A percentile compares a stretch with the other conserved stretches of the same genome.
These are phyloP conservation scores for Escovopsis weberi DNA, from an alignment of 2,329 filamentous ascomycete genomes.

Conservation along the genomic window DNA sequence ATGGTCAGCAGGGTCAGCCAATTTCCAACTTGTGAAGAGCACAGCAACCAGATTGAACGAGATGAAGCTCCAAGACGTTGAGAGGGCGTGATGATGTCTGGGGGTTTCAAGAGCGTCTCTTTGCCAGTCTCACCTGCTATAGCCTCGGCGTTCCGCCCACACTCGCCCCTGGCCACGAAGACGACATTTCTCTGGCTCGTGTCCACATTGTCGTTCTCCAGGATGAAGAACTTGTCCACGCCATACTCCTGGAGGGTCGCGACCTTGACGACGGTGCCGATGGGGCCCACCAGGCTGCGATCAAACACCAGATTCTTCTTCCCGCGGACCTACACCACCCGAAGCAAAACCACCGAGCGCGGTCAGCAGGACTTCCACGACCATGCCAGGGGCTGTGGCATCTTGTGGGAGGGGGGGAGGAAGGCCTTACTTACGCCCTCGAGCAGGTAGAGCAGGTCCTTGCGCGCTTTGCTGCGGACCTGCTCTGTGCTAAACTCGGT, in stretches of 20 bases:
- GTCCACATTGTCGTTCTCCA: conserved; percentile 92
- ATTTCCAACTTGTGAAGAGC: conserved; percentile 5
- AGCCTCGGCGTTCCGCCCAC: conserved; percentile 63
- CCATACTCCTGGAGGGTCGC: conserved; percentile 93
- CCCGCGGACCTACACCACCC: conserved; percentile 60
- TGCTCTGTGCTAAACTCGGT: conserved; percentile 59
- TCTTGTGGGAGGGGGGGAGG: conserved; percentile 7
- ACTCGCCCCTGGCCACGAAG: conserved; percentile 85
- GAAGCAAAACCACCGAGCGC: background rate
- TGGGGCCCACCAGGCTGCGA: conserved; percentile 72
- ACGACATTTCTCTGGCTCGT: conserved; percentile 89
- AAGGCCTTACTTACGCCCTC: conserved; percentile 66
- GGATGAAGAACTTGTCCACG: conserved; percentile 91
- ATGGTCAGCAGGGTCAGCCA: conserved; percentile 13
- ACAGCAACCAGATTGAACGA: background rate
- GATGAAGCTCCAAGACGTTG: background rate
- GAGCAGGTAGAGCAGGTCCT: conserved; percentile 78
- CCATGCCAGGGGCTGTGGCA: too few relatives aligned
- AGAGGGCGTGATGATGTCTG: background rate
- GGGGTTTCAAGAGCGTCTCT: background rate
- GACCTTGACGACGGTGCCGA: conserved; percentile 88
- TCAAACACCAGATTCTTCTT: conserved; percentile 98
- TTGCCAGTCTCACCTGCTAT: conserved; percentile 61
- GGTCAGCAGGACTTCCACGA: conserved; percentile 6
- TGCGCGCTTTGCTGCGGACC: conserved; percentile 67